Evolutionary conservation across 2,329 filamentous ascomycete genomes (phyloP).

Genomic region (Ophiognomonia clavigignenti-juglandacearum): DNA sequence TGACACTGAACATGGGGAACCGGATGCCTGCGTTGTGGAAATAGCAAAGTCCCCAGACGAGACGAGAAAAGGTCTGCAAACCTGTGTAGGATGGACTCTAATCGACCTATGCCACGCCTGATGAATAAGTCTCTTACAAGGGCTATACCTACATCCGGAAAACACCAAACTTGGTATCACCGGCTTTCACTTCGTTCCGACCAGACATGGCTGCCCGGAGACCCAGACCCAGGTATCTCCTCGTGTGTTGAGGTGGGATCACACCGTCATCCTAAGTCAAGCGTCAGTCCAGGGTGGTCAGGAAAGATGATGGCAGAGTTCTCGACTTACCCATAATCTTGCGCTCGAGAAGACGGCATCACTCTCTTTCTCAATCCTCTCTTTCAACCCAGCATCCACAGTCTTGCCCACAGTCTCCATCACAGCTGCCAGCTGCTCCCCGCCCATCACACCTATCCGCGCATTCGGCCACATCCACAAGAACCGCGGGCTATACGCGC

Average conservation of each 20-base stretch:
- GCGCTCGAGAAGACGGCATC: slow-evolving; percentile 86
- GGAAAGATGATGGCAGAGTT: slow-evolving; percentile 3
- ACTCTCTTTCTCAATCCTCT: slow-evolving; percentile 83
- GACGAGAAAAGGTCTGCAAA: too few species aligned
- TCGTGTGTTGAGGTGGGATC: slow-evolving; percentile 72
- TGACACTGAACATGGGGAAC: too few species aligned
- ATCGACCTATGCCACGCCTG: not conserved
- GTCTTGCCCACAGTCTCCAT: slow-evolving; percentile 92
- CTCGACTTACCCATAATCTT: slow-evolving; percentile 68
- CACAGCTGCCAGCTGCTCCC: slow-evolving; percentile 83
- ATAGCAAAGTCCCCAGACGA: too few species aligned
- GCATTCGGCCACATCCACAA: slow-evolving; percentile 98
- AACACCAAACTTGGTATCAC: slow-evolving; percentile 69
- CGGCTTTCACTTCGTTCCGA: slow-evolving; percentile 54
- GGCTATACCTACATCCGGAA: slow-evolving; percentile 65
- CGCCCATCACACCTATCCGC: slow-evolving; percentile 93
- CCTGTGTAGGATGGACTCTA: not conserved
- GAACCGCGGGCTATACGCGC: slow-evolving; percentile 87
- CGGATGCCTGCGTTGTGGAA: too few species aligned
- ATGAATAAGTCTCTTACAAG: not conserved
- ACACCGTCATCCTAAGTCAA: slow-evolving; percentile 64
- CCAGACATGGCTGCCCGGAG: slow-evolving; percentile 67
- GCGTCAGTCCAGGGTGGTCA: not conserved
- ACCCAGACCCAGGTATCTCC: slow-evolving; percentile 67
- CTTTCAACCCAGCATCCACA: slow-evolving; percentile 74